Percentiles rank a stretch among this genome's conserved stretches.
Conservation (phyloP, 352 stramenopile genomes). For the Globisporangium perplexum region DNA sequence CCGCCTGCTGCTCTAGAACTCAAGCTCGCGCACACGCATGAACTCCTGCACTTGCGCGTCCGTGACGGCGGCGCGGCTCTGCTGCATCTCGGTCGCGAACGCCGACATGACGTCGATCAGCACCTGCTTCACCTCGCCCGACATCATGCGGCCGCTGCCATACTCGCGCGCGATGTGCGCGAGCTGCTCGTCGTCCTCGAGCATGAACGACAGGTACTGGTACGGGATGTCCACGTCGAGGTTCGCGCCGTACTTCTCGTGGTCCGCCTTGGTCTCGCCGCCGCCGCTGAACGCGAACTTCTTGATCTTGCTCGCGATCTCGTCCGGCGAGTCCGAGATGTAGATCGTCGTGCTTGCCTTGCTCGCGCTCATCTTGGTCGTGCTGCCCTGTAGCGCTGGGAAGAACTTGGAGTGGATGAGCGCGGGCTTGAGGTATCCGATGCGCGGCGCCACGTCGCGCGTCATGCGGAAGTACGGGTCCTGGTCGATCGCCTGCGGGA, state of each 20-base stretch:
- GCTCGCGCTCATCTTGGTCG: conserved; percentile 99
- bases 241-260: conserved; percentile 98
- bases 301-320: conserved; percentile 93
- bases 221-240: conserved; percentile 98
- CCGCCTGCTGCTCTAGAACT: conserved; percentile 62
- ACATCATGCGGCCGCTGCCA: conserved; percentile 93
- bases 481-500: conserved; percentile 99
- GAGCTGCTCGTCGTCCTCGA: conserved; percentile 98
- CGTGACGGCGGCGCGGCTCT: conserved; percentile 89
- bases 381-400: conserved; percentile 94
- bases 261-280: conserved; percentile 97
- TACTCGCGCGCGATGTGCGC: conserved; percentile 94
- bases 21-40: conserved; percentile 92
- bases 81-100: conserved; percentile 95
- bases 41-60: conserved; percentile 96
- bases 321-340: conserved; percentile 96
- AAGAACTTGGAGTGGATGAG: conserved; percentile 99
- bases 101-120: conserved; percentile 92
- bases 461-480: conserved; percentile 99
- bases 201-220: conserved; percentile 99
- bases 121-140: conserved; percentile 97
- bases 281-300: conserved; percentile 92
- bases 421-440: conserved; percentile 95
- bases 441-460: conserved; percentile 96
- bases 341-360: conserved; percentile 98